Percentiles rank a stretch among this genome's conserved stretches.
These are phyloP conservation scores for Incumbomyces lentus DNA, from an alignment of 2,329 filamentous ascomycete genomes.

Conservation along the genomic window DNA sequence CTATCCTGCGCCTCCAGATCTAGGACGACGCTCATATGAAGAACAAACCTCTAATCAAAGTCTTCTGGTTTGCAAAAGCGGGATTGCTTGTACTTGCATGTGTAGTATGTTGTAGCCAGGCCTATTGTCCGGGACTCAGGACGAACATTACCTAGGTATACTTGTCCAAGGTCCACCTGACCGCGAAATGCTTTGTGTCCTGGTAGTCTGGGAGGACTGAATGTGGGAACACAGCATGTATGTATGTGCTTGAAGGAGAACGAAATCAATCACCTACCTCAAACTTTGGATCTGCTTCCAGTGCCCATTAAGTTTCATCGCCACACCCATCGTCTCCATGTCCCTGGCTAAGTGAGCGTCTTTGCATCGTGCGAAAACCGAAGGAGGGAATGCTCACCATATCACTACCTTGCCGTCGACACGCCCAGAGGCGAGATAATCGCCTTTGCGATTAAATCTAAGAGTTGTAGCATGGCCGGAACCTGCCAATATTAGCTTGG, in stretches of 20 bases:
- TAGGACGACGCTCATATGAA: no score
- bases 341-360: slow-evolving; percentile 39
- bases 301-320: slow-evolving; percentile 85
- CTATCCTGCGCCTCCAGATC: no score
- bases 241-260: neutral
- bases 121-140: no score
- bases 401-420: slow-evolving; percentile 89
- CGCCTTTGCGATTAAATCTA: slow-evolving; percentile 88
- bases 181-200: no score
- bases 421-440: slow-evolving; percentile 87
- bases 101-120: no score
- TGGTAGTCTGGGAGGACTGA: no score
- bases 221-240: no score
- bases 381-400: slow-evolving; percentile 31
- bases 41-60: no score
- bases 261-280: slow-evolving; percentile 34
- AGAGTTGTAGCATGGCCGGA: slow-evolving; percentile 56
- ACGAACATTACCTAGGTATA: no score
- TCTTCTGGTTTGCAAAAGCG: no score
- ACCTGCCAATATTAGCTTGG: slow-evolving; percentile 27
- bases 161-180: no score
- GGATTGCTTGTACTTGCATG: no score
- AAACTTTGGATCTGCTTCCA: slow-evolving; percentile 87
- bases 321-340: slow-evolving; percentile 92
- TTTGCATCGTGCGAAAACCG: neutral